Evolutionary conservation across 2,329 filamentous ascomycete species (phyloP), one percentile per base, ranked within the genome.

Genomic region (Alternaria triticina): DNA sequence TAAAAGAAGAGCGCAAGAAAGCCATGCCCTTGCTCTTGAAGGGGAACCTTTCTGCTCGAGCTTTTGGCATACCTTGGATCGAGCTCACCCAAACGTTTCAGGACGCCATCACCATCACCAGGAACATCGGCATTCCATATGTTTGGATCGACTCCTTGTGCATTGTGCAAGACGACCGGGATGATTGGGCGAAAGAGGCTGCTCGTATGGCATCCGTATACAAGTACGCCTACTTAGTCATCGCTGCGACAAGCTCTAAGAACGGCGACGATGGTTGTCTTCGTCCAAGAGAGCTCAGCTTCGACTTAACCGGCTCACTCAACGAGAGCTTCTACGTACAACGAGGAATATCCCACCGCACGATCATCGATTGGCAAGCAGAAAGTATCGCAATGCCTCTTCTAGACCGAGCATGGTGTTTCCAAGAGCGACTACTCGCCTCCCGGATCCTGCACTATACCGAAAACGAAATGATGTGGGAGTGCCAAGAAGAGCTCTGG

Each of bases 301-400:
- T 3, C 8, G n/a, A 40, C 36, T 3, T 40, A 5, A 0, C 4
- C 0, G 33, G 0, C 2, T 1, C 33, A 2, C 0, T 0, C 4
- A 3, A 10, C 2, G 15, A 4, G 2, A 40, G 36, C 15, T 40
- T 40, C 0, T 3, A 40, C 1, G 36, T 40, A 40, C 36, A 40
- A 10, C 36, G 15, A 17, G 0, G 1, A 15, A 40, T 40, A 10
- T 5, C 0, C 0, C 36, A 40, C 33, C 8, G 4, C 33, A 40
- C 33, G 1, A 9, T 40, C 15, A 10, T 36, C 2, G 33, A 4
- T 6, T n/a, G 13, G 33, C 13, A 36, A n/a, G 33, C 33, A 9
- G 33, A 9, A 1, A 9, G 4, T n/a, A 10, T 1, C 0, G 2
- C 3, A 0, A 36, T n/a, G 15, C 36, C 36, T 10, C 36, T 40